These are phyloP conservation scores for Isabelozyma heimii DNA, from an alignment of 805 yeast species.

Conservation along the genomic window DNA sequence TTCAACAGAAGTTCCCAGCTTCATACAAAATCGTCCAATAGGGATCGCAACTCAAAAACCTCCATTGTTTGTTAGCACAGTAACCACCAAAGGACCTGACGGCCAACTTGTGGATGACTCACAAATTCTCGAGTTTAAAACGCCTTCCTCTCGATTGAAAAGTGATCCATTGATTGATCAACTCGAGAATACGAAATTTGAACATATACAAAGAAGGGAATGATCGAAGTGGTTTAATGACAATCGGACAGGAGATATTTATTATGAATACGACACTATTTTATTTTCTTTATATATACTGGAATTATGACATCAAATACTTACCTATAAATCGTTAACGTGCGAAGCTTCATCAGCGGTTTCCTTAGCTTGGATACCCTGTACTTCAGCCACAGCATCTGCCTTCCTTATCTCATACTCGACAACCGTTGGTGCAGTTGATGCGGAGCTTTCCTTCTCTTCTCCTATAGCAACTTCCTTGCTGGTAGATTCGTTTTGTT, in stretches of 20 bases:
- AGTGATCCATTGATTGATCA: neutral
- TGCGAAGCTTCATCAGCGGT: neutral
- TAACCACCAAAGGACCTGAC: neutral
- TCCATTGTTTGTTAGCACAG: neutral
- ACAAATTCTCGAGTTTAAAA: neutral
- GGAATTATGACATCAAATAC: neutral
- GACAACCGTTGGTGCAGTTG: neutral
- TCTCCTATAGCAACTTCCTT: neutral
- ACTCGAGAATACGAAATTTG: neutral
- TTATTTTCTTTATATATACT: too few species aligned
- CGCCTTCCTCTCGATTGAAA: neutral
- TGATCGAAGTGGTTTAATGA: neutral
- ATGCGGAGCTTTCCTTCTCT: neutral
- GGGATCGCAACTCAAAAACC: neutral
- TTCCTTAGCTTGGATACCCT: neutral
- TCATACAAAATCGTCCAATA: neutral
- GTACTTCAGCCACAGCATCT: too few species aligned
- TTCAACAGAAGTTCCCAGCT: neutral
- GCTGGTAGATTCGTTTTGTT: constrained; percentile 11
- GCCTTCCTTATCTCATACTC: neutral
- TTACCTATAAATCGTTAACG: neutral
- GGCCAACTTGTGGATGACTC: neutral
- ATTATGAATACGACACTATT: neutral
- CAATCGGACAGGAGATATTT: neutral
- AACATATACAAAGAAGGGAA: neutral